Evolutionary conservation across 345 rosid species (phyloP), one percentile per base, ranked within the genome.

Genomic region (Arabidopsis suecica): DNA sequence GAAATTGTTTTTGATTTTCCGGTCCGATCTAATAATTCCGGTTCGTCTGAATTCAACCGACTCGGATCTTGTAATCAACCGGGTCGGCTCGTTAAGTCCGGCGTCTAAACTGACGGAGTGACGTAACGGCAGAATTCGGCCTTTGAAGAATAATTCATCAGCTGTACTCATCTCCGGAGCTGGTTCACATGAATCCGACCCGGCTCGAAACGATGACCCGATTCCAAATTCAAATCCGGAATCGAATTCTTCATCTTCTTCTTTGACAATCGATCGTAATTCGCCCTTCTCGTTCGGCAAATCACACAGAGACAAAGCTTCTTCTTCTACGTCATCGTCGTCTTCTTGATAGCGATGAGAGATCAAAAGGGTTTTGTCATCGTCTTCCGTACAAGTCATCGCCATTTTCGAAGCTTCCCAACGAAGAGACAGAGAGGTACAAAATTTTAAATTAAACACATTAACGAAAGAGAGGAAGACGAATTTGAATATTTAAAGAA

Each of bases 71-170:
- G 83, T 77, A 0, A 86, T 10, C 47, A 81, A 47, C 58, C 74
- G 76, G 77, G 48, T 49, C 0, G 71, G 67, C 32, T 66, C 62
- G 42, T 61, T 2, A 40, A 45, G 37, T 3, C 83, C 82, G 33
- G 71, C 76, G 55, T 85, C 91, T 34, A 88, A 82, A 76, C 86
- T 82, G n/a, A 85, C 68, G 3, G 96, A 88, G 73, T 68, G 84
- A 30, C 91, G 90, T 9, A 85, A 70, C 45, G 97, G 97, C 10
- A 91, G 78, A 25, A 91, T 86, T 72, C 79, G 86, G 10, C 97
- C 97, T 72, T 86, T 78, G 51, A 81, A 91, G 83, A 91, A 91
- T 23, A 91, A 81, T 20, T 91, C 93, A 40, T 91, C 97, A 0
- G 97, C 94, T 0, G 88, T 80, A 13, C 89, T 88, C 88, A 91